Conservation (phyloP, 208 protist species). For the Leishmania lainsoni region DNA sequence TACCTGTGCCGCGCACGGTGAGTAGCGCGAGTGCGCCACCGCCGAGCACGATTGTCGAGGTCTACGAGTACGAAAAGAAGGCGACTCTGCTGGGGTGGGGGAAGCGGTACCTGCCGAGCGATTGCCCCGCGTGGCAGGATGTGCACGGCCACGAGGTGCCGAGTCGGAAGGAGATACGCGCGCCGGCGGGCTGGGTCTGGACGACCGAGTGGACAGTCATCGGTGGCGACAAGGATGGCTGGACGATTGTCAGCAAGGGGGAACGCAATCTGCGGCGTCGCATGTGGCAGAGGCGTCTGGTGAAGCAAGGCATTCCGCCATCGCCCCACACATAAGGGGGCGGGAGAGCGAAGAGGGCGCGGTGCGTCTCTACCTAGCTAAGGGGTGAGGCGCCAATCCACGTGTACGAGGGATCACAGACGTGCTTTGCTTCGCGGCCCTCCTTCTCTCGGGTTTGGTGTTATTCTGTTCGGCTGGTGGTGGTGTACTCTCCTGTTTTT, state of each 20-base stretch:
- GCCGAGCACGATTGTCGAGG: slow-evolving; percentile 36
- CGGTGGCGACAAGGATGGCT: slow-evolving; percentile 37
- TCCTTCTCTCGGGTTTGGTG: background rate
- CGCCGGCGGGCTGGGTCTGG: slow-evolving; percentile 65
- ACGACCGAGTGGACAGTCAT: slow-evolving; percentile 46
- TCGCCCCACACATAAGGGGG: background rate
- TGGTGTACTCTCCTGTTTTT: background rate
- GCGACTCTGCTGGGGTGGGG: slow-evolving; percentile 60
- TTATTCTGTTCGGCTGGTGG: background rate
- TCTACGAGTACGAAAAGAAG: slow-evolving; percentile 76
- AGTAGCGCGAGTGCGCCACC: slow-evolving; percentile 18
- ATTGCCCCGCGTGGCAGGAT: slow-evolving; percentile 65
- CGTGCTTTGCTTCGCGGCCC: background rate
- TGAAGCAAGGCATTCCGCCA: slow-evolving; percentile 11
- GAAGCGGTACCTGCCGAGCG: slow-evolving; percentile 41
- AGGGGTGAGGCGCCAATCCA: background rate
- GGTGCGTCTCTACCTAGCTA: background rate
- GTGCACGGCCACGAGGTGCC: slow-evolving; percentile 47
- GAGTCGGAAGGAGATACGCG: slow-evolving; percentile 37
- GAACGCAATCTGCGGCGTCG: slow-evolving; percentile 60
- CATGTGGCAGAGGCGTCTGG: slow-evolving; percentile 55
- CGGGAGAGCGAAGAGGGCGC: background rate
- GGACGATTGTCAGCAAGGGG: slow-evolving; percentile 29
- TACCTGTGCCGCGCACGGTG: slow-evolving; percentile 18
- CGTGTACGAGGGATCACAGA: background rate